phyloP scores from a whole-genome alignment of 306 rosid species.

The Herpetospermum pedunculosum region DNA sequence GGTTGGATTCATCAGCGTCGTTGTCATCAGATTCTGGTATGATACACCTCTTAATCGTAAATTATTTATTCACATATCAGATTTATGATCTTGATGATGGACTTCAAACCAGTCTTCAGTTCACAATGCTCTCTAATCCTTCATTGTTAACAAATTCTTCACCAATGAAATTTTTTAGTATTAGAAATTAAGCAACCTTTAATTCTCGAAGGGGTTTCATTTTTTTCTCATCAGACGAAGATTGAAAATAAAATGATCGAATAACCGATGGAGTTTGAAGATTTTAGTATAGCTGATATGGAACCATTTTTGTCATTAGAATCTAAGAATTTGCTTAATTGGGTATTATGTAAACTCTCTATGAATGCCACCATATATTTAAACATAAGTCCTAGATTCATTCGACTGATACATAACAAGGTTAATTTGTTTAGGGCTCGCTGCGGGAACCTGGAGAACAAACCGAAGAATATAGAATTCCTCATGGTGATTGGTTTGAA shows the following conservation, averaged over 20 bases:
- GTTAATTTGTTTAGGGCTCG: slow-evolving; percentile 46
- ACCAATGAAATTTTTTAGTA: neutral
- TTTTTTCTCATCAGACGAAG: neutral
- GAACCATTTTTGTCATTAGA: neutral
- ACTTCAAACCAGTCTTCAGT: neutral
- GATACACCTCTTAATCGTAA: slow-evolving; percentile 18
- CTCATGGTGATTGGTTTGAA: slow-evolving; percentile 82
- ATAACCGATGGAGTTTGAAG: neutral
- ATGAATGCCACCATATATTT: neutral
- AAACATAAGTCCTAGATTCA: neutral
- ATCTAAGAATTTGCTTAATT: neutral
- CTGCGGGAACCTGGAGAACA: slow-evolving; percentile 37
- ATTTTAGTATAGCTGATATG: neutral
- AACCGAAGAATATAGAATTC: slow-evolving; percentile 55
- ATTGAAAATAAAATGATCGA: neutral
- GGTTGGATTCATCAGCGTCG: slow-evolving; percentile 77
- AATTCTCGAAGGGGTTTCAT: neutral
- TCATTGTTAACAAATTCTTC: neutral
- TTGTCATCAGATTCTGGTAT: slow-evolving; percentile 82
- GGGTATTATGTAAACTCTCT: neutral
- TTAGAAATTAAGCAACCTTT: neutral
- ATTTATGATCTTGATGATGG: neutral
- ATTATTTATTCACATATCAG: neutral
- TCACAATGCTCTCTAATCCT: neutral
- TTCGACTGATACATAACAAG: neutral